Base-by-base conservation (phyloP, 2,329 filamentous ascomycete genomes). In the Botrytis aclada region DNA sequence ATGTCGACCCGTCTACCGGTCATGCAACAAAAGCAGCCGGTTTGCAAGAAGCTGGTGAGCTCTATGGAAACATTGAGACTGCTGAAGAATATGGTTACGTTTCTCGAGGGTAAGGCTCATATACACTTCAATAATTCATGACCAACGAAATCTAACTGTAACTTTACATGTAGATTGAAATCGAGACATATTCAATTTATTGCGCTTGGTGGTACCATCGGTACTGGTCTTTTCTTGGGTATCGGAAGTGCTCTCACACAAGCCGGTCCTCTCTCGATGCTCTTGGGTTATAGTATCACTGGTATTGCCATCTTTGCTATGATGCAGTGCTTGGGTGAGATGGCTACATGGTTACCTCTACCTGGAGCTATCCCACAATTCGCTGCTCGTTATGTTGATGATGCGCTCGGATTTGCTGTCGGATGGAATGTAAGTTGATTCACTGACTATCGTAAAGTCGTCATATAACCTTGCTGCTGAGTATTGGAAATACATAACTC, bases 341-440 rank as follows among this genome's bases (percentile, higher is more conserved):
- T 87, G 74, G 83, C 85, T 0, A 85, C 86, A 1, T 81, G 87
- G 73, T 76, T 88, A 6, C 86, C 86, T 4, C 83, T 87, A 10
- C 86, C 86, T 9, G 86, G 86, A 64, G 85, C 76, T 80, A 87
- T 82, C 82, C 86, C 63, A 81, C 86, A 80, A 81, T 87, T 77
- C 81, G 88, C 73, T 71, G 78, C 79, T 25, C 79, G 79, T 66
- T 81, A 80, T 39, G 74, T 86, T 34, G 86, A 88, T 74, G 86
- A 87, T 75, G 86, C 86, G 2, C 84, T 87, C 71, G 86, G 86
- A 39, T 88, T 88, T 74, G 86, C 86, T 6, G 81, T 87, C 32
- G 87, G 86, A 0, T 88, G 86, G 86, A 88, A 88, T 73, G 88
- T 67, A 89, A 90, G 75, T 84, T 92, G 70, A 92, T 93, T 90